Base-by-base conservation (phyloP, 2,329 filamentous ascomycete species). In the Corynespora cassiicola region DNA sequence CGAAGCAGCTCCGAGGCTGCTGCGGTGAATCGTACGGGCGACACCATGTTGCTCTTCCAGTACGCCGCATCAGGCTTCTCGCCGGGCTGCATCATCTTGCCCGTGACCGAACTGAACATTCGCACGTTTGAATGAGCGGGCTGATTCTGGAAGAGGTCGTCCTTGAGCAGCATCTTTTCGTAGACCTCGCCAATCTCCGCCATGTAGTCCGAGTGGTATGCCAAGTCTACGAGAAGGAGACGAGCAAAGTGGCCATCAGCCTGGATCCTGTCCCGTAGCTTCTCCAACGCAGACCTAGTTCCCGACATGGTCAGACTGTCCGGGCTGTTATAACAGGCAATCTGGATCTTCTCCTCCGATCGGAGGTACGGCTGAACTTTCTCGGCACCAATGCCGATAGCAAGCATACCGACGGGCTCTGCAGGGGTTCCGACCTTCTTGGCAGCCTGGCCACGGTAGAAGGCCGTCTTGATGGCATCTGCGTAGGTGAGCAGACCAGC, bases 281-380 rank as follows among this genome's bases (percentile, higher is more conserved):
- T 58, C 29, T 60, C 42, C 6, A 75, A 60, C 5, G 63, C 68
- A 36, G 63, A 56, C 0, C 25, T 33, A 39, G 74, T 67, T 1
- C 74, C 73, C 10, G 70, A 72, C 2, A 75, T 25, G 1, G 74
- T 76, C 3, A 74, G 50, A 27, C 61, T 70, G 0, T 44, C 31
- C 1, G 69, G 61, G 6, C 61, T 63, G 47, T 76, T 76, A 26
- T 47, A 43, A 17, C 49, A 54, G 7, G 54, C 54, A 14, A 48
- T 22, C 15, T 21, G 16, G 10, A 43, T 28, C 6, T 20, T 17
- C 41, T 43, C 34, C 43, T 10, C 39, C 40, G 22, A 48, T 24
- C 4, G 47, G 14, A 56, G 29, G 7, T 50, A 32, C 4, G 37
- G 21, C 4, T 17, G 19, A 18, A 44, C 33, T 1, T 7, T 21